A percentile compares a stretch with the other conserved stretches of the same genome.
These are phyloP conservation scores for Exophiala aquamarina DNA, from an alignment of 2,329 filamentous ascomycete genomes.

Conservation along the genomic window DNA sequence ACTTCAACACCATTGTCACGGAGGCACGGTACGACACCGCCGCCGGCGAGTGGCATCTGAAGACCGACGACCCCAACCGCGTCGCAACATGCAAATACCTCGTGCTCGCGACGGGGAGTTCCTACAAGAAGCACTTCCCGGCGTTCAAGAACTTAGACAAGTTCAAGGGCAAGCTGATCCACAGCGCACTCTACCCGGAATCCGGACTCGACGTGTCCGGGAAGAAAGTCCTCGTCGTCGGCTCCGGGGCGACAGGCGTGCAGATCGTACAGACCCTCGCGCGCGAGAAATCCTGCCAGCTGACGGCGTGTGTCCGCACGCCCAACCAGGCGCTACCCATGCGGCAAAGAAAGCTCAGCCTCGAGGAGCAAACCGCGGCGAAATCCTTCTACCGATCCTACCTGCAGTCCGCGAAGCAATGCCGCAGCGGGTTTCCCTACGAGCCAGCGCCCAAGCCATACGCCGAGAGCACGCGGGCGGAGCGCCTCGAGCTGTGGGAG, in stretches of 20 bases:
- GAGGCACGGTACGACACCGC: constrained; percentile 31
- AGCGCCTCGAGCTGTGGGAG: constrained; percentile 51
- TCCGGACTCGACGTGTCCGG: constrained; percentile 60
- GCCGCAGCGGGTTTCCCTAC: constrained; percentile 43
- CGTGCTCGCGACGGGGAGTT: constrained; percentile 24
- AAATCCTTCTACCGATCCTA: constrained; percentile 2
- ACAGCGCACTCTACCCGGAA: constrained; percentile 60
- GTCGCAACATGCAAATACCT: constrained; percentile 15
- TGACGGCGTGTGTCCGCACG: constrained; percentile 60
- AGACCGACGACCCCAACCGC: constrained; percentile 34
- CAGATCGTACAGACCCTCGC: constrained; percentile 64
- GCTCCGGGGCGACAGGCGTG: constrained; percentile 64
- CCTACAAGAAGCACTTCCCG: constrained; percentile 60
- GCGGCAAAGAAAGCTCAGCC: constrained; percentile 48
- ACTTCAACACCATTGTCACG: constrained; percentile 24
- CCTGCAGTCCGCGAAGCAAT: constrained; percentile 3
- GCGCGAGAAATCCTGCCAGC: constrained; percentile 45
- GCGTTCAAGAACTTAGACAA: constrained; percentile 59
- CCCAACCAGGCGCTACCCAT: constrained; percentile 66
- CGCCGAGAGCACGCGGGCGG: constrained; percentile 51
- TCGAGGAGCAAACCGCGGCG: constrained; percentile 47
- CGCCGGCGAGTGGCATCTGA: constrained; percentile 39
- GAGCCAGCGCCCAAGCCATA: constrained; percentile 52
- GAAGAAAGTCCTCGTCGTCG: constrained; percentile 63
- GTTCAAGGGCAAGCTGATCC: constrained; percentile 60